These are phyloP conservation scores for Salvia hispanica DNA, from an alignment of 257 asterid species.

Conservation along the genomic window DNA sequence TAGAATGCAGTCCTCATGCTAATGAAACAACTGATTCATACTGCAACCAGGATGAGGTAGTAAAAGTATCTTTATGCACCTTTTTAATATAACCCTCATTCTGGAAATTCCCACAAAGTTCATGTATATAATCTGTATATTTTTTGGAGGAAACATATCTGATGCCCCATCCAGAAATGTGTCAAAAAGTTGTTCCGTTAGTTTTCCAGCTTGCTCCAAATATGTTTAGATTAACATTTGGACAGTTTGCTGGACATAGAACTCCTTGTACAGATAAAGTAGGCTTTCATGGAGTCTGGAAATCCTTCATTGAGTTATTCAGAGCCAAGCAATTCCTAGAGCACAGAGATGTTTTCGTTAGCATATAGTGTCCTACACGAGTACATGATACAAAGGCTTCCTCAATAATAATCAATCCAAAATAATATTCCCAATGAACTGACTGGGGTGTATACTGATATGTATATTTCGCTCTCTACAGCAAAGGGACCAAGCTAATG, in stretches of 20 bases:
- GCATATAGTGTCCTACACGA: not conserved
- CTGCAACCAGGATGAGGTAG: slow-evolving; percentile 38
- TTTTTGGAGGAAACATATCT: slow-evolving; percentile 2
- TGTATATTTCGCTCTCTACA: too few relatives aligned
- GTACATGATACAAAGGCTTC: not conserved
- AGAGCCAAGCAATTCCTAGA: too few relatives aligned
- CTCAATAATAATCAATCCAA: not conserved
- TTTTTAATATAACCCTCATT: not conserved
- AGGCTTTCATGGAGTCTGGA: too few relatives aligned
- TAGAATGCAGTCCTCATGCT: slow-evolving; percentile 44
- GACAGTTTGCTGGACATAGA: slow-evolving; percentile 34
- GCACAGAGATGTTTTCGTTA: too few relatives aligned
- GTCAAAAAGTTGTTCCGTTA: not conserved
- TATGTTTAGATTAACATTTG: not conserved
- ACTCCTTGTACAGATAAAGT: too few relatives aligned
- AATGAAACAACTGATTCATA: slow-evolving; percentile 35
- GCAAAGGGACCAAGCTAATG: not conserved
- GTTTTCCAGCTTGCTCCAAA: not conserved
- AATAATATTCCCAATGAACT: not conserved
- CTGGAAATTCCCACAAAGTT: not conserved
- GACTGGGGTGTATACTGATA: slow-evolving; percentile 27
- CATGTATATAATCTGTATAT: not conserved
- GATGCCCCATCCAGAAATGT: not conserved
- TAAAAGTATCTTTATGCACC: slow-evolving; percentile 6
- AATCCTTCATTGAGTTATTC: too few relatives aligned